Conservation (phyloP, 345 rosid genomes). For the Heritiera littoralis region DNA sequence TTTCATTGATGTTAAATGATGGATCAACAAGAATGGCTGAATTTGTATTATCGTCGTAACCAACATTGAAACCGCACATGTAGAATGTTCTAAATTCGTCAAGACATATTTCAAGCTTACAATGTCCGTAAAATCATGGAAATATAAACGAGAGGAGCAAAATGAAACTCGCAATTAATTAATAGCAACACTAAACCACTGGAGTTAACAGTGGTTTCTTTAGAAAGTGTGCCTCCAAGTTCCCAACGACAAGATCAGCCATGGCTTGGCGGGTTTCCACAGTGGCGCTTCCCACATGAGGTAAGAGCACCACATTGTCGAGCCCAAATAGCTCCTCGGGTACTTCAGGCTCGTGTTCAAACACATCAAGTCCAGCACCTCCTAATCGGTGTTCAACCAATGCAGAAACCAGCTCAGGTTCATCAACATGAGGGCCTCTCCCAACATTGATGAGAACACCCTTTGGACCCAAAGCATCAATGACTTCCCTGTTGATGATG, state of each 20-base stretch:
- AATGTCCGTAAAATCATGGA: not conserved
- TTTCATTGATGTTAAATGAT: not conserved
- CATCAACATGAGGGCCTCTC: constrained; percentile 63
- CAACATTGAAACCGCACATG: not conserved
- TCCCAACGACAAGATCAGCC: constrained; percentile 58
- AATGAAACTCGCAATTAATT: not conserved
- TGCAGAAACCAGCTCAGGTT: constrained; percentile 61
- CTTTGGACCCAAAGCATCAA: constrained; percentile 64
- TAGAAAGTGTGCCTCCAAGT: constrained; percentile 55
- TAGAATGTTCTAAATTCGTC: not conserved
- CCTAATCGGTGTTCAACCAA: constrained; percentile 60
- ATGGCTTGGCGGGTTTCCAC: constrained; percentile 50
- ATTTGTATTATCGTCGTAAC: not conserved
- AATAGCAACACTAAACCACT: constrained; percentile 35
- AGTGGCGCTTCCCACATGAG: constrained; percentile 67
- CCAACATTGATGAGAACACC: constrained; percentile 73
- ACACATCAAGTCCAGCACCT: constrained; percentile 69
- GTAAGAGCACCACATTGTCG: constrained; percentile 65
- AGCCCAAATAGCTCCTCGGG: constrained; percentile 60
- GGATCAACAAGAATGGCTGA: not conserved
- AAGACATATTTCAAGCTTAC: not conserved
- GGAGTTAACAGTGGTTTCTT: constrained; percentile 46
- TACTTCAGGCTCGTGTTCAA: constrained; percentile 58
- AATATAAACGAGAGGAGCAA: not conserved
- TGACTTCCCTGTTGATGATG: constrained; percentile 55